Base-by-base conservation (phyloP, 2,329 filamentous ascomycete genomes). In the Elsinoe perseae region DNA sequence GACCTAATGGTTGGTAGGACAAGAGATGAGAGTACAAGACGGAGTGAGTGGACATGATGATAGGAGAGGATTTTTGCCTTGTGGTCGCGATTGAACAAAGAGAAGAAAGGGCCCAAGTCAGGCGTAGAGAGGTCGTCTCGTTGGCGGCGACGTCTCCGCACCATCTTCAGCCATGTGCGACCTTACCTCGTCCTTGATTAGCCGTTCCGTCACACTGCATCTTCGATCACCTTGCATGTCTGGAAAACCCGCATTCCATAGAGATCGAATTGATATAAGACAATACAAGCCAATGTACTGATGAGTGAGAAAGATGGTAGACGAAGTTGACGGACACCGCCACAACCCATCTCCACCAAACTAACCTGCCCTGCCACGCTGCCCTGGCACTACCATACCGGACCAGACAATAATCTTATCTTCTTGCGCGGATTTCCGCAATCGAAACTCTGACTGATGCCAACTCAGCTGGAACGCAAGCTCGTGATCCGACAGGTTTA, bases 401-500 rank as follows among this genome's bases (percentile, higher is more conserved):
- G 30, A 36, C 10, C 32, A 36, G 32, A 36, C 32, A 36, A 36
- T 5, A 14, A 36, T n/a, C n/a, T n/a, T 44, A 14, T 20, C 23
- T 12, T 36, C n/a, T 38, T 52, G 30, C 48, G 48, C 48, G 48
- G 38, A 38, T 52, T 38, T 52, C 18, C 48, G 20, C 28, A n/a
- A 38, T 50, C 16, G 3, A 21, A 20, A 16, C 14, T 10, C 28
- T 10, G 25, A 18, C 16, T 50, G 44, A 32, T 50, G 44, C 28
- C 16, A 21, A 28, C 6, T 12, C 16, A 44, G 40, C 40, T 44
- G 40, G n/a, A 10, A 3, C 14, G 12, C 28, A 20, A 50, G 44
- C 43, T 48, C 43, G 43, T 48, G 43, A 48, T 48, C 43, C 27
- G 43, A 18, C 43, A 48, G 43, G 4, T 48, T 23, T 48, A 48